Evolutionary conservation across 192 early-diverging fungal genomes (phyloP).

Genomic region (Dimargaris cristalligena): DNA sequence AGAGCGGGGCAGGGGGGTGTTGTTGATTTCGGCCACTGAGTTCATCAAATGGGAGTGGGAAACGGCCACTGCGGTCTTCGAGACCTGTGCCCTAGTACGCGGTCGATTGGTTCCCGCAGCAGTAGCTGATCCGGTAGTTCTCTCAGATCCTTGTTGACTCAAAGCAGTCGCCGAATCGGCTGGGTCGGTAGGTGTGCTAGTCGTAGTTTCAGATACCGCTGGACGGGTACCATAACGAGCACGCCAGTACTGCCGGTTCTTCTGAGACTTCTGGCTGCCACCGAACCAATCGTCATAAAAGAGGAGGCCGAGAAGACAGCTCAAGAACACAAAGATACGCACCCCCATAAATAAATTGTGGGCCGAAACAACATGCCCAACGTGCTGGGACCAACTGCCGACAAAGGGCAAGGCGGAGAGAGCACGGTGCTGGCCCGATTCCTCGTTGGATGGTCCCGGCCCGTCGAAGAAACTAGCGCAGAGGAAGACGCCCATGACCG

Average conservation of each 20-base stretch:
- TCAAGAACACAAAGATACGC: constrained; percentile 1
- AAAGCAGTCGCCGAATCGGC: background rate
- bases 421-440: constrained; percentile 2
- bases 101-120: background rate
- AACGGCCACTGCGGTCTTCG: background rate
- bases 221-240: constrained; percentile 6
- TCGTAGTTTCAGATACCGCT: background rate
- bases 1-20: constrained; percentile 8
- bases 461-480: background rate
- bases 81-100: background rate
- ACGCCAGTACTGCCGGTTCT: background rate
- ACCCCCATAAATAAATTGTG: constrained; percentile 1
- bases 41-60: background rate
- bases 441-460: background rate
- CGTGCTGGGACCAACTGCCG: too few relatives aligned
- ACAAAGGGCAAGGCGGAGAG: constrained; percentile 3
- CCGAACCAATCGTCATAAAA: constrained; percentile 12
- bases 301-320: background rate
- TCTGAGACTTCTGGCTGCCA: background rate
- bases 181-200: background rate
- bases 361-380: background rate
- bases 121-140: background rate
- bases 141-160: too few relatives aligned
- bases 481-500: background rate
- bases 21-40: background rate